Evolutionary conservation across 257 asterid species (phyloP).

Genomic region (Echites panduratus): DNA sequence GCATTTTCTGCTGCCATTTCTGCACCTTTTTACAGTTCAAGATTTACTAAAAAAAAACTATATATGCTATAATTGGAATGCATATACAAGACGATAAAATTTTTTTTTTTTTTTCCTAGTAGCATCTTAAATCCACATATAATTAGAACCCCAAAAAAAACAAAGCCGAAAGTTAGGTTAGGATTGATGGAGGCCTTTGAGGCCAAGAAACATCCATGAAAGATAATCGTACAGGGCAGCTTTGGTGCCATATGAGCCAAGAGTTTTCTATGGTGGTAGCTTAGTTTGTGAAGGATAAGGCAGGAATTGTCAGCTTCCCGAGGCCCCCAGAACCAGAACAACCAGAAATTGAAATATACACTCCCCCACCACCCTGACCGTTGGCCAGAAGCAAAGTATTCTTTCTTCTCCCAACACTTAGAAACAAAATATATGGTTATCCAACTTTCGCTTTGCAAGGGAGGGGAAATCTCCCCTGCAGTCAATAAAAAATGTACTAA

Average conservation of each 20-base stretch:
- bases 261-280: constrained; percentile 34
- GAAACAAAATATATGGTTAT: no score
- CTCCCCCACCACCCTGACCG: no score
- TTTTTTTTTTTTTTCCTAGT: not conserved
- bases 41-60: not conserved
- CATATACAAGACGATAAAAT: not conserved
- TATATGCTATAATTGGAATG: no score
- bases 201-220: constrained; percentile 26
- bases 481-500: no score
- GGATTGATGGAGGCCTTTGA: constrained; percentile 27
- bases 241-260: constrained; percentile 53
- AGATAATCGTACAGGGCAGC: constrained; percentile 14
- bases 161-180: not conserved
- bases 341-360: no score
- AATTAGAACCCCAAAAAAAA: not conserved
- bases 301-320: constrained; percentile 23
- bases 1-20: constrained; percentile 16
- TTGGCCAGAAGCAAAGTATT: no score
- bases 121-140: not conserved
- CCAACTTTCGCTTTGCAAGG: no score
- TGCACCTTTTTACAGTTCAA: not conserved
- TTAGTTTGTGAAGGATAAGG: constrained; percentile 57
- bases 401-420: no score
- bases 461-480: no score
- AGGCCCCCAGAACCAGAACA: not conserved